phyloP scores from a whole-genome alignment of 2,329 filamentous ascomycete genomes.

The Penicillium sp. region DNA sequence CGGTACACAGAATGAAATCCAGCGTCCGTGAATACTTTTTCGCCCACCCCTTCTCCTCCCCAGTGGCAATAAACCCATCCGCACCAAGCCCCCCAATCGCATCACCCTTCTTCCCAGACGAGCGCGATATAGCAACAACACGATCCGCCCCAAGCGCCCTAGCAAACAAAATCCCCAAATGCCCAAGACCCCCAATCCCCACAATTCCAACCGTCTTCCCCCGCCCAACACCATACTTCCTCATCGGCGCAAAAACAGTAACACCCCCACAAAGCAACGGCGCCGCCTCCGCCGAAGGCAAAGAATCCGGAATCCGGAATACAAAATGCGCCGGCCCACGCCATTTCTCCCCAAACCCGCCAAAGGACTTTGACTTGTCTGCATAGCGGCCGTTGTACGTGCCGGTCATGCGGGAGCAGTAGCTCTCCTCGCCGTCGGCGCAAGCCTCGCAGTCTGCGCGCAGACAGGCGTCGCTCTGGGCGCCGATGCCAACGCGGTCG shows the following conservation, averaged over 20 bases:
- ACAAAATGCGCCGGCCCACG: conserved; percentile 60
- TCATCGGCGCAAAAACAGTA: conserved; percentile 69
- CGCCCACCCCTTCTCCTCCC: conserved; percentile 57
- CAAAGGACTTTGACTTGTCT: conserved; percentile 37
- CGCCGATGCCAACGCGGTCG: conserved; percentile 63
- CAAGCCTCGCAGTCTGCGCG: conserved; percentile 44
- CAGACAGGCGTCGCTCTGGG: conserved; percentile 58
- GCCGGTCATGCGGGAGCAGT: conserved; percentile 39
- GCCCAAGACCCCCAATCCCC: conserved; percentile 71
- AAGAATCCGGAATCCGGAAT: conserved; percentile 54
- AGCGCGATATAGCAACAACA: conserved; percentile 57
- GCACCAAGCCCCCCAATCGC: conserved; percentile 54
- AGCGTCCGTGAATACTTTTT: conserved; percentile 49
- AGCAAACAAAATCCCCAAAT: conserved; percentile 70
- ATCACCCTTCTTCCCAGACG: conserved; percentile 51
- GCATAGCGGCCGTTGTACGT: conserved; percentile 40
- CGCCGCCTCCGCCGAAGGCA: conserved; percentile 55
- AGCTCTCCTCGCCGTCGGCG: conserved; percentile 39
- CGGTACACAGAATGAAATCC: conserved; percentile 58
- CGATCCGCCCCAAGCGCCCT: conserved; percentile 67
- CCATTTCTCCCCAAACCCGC: conserved; percentile 60
- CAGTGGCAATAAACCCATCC: conserved; percentile 56
- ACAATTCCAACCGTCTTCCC: conserved; percentile 71
- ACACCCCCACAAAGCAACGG: conserved; percentile 78
- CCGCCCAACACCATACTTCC: conserved; percentile 64